Percentiles rank a stretch among this genome's conserved stretches.
Conservation (phyloP, 2,329 filamentous ascomycete genomes). For the Aspergillus sp. region DNA sequence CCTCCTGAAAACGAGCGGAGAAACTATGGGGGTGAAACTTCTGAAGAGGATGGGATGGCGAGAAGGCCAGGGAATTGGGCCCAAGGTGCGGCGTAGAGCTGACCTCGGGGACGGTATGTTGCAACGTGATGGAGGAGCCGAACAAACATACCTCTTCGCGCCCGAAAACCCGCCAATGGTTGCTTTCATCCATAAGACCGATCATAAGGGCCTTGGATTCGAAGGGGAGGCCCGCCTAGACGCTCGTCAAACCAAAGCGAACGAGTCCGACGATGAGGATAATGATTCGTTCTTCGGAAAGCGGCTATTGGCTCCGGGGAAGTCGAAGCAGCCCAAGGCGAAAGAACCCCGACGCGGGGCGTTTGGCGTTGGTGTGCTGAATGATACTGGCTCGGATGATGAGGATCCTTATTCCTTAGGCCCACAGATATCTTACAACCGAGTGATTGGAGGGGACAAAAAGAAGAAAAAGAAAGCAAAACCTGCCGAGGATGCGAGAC, state of each 20-base stretch:
- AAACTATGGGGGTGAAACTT: constrained; percentile 84
- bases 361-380: constrained; percentile 84
- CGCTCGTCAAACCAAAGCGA: constrained; percentile 14
- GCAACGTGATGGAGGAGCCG: constrained; percentile 41
- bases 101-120: constrained; percentile 60
- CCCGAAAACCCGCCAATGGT: constrained; percentile 75
- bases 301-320: constrained; percentile 34
- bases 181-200: constrained; percentile 47
- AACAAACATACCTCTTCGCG: constrained; percentile 73
- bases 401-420: constrained; percentile 93
- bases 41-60: constrained; percentile 95
- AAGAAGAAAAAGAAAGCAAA: constrained; percentile 68
- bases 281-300: constrained; percentile 40
- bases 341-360: constrained; percentile 63
- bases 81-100: constrained; percentile 75
- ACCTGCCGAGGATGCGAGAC: constrained; percentile 34
- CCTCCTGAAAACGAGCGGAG: constrained; percentile 69
- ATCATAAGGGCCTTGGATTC: constrained; percentile 51
- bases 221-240: constrained; percentile 42
- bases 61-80: constrained; percentile 88
- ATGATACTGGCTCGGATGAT: constrained; percentile 91
- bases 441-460: constrained; percentile 77
- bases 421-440: constrained; percentile 84
- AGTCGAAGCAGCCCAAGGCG: constrained; percentile 49
- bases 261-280: constrained; percentile 29